Evolutionary conservation across 371 early-diverging fungal genomes (phyloP).

Genomic region (Actinomortierella wolfii): DNA sequence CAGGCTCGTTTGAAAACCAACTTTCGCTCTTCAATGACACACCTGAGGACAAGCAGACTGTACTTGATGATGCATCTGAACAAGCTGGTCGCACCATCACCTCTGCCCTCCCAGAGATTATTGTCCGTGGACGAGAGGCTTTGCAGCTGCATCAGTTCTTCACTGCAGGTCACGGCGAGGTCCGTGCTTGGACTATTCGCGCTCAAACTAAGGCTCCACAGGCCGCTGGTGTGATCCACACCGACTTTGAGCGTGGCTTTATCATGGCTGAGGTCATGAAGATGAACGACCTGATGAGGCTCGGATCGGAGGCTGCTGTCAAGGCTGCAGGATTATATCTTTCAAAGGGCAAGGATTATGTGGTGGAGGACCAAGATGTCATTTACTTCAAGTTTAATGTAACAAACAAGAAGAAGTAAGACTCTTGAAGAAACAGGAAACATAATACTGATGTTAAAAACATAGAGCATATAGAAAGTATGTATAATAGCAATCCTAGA

Average conservation of each 20-base stretch:
- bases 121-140: constrained; percentile 89
- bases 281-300: constrained; percentile 70
- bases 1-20: constrained; percentile 80
- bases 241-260: constrained; percentile 97
- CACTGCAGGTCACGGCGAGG: constrained; percentile 96
- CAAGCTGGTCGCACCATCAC: constrained; percentile 24
- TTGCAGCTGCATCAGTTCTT: constrained; percentile 96
- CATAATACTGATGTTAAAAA: too few relatives aligned
- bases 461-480: too few relatives aligned
- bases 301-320: constrained; percentile 86
- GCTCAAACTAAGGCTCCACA: constrained; percentile 92
- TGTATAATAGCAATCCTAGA: too few relatives aligned
- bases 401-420: constrained; percentile 52
- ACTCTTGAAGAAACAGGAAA: too few relatives aligned
- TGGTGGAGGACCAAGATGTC: constrained; percentile 95
- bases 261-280: constrained; percentile 97
- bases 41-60: constrained; percentile 65
- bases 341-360: constrained; percentile 95
- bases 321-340: constrained; percentile 95
- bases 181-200: constrained; percentile 95
- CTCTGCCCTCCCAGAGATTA: constrained; percentile 89
- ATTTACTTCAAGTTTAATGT: constrained; percentile 79
- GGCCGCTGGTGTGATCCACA: constrained; percentile 96
- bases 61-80: constrained; percentile 63
- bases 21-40: constrained; percentile 48